Percentiles rank a stretch among this genome's conserved stretches.
phyloP scores from a whole-genome alignment of 2,329 filamentous ascomycete genomes.

The Alternaria consortialis region DNA sequence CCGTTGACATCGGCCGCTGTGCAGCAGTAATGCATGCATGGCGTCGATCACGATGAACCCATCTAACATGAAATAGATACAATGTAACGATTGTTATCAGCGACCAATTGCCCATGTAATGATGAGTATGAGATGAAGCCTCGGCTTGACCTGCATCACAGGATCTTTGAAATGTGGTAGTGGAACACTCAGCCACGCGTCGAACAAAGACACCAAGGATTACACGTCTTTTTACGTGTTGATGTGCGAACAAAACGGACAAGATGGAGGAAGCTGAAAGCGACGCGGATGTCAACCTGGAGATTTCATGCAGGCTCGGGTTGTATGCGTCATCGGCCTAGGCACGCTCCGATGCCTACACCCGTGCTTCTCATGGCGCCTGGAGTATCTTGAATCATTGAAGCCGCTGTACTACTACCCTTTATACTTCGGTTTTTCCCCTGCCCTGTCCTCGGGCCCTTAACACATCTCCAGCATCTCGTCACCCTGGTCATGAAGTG shows the following conservation, averaged over 20 bases:
- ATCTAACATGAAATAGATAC: background rate
- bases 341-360: conserved; percentile 5
- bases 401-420: background rate
- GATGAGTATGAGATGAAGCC: too few species aligned
- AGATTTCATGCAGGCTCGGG: background rate
- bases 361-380: conserved; percentile 4
- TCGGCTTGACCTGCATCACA: too few species aligned
- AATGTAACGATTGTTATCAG: background rate
- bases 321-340: conserved; percentile 6
- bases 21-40: background rate
- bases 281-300: background rate
- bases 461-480: background rate
- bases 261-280: background rate
- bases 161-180: too few species aligned
- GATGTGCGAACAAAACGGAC: background rate
- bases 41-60: background rate
- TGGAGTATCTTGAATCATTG: background rate
- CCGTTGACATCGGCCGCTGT: background rate
- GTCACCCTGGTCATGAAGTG: conserved; percentile 7
- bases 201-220: background rate
- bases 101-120: too few species aligned
- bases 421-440: background rate
- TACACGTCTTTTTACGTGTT: background rate
- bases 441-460: background rate
- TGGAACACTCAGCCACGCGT: background rate